A percentile compares a stretch with the other conserved stretches of the same genome.
Evolutionary conservation across 75 land plant genomes (phyloP).

Genomic region (Selaginella tamariscina): DNA sequence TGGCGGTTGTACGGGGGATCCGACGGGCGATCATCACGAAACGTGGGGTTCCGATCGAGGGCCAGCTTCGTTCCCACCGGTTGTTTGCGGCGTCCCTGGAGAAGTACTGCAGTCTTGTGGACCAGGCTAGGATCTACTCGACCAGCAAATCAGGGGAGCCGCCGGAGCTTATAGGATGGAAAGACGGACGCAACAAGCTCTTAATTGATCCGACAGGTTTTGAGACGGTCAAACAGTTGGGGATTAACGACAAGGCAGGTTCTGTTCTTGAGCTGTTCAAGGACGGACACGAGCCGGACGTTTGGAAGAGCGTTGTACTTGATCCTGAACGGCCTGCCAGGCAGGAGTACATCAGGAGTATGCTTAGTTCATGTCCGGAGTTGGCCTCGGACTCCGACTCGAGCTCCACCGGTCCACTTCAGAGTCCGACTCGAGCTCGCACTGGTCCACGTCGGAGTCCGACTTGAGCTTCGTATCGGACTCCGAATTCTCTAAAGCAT

Average conservation of each 20-base stretch:
- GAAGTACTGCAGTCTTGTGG: slow-evolving; percentile 8
- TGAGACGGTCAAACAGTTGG: neutral
- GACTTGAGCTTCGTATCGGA: too few species aligned
- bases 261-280: slow-evolving; percentile 3
- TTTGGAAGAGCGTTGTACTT: neutral
- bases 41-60: neutral
- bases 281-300: neutral
- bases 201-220: neutral
- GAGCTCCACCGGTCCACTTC: neutral
- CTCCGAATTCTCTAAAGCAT: too few species aligned
- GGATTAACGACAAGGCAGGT: neutral
- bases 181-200: slow-evolving; percentile 6
- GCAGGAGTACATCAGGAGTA: neutral
- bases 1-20: slow-evolving; percentile 8
- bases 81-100: neutral
- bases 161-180: slow-evolving; percentile 3
- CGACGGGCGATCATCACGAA: slow-evolving; percentile 7
- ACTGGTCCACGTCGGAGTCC: too few species aligned
- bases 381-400: too few species aligned
- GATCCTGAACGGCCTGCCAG: neutral
- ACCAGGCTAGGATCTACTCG: slow-evolving; percentile 1
- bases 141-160: slow-evolving; percentile 4
- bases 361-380: too few species aligned
- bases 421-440: neutral
- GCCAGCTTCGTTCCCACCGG: slow-evolving; percentile 5